Evolutionary conservation across 1,284 basidiomycete species (phyloP), one percentile per base, ranked within the genome.

Genomic region (Fomitopsis pinicola): DNA sequence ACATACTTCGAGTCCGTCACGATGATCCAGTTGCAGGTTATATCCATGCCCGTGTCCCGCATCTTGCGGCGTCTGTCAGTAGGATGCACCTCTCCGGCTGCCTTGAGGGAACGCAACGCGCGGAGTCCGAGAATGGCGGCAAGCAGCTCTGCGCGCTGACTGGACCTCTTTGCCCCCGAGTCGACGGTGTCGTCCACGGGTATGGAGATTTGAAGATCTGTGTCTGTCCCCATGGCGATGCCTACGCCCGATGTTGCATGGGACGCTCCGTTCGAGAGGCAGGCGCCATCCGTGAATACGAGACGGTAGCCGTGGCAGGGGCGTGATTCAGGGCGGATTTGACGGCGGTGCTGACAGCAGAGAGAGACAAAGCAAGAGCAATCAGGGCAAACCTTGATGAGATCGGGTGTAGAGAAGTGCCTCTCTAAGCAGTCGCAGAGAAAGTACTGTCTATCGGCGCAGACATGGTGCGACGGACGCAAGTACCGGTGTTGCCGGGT

Each of bases 261-360:
- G 1, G n/a, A 22, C 33, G 45, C 38, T 6, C 59, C 59, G 30
- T 59, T 59, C 3, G 59, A 55, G 9, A 48, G 42, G 33, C 59
- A 55, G 15, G 59, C 59, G 15, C 59, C 59, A 42, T 59, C 59
- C n/a, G 53, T 59, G 53, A 55, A 59, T 7, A 55, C 53, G 3
- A 59, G 44, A 14, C 17, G 30, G 30, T 46, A 55, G 19, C 22
- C 52, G 22, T 59, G 42, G 53, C 52, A 59, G 30, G 30, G 30
- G 30, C 30, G 30, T 5, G 35, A 3, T 46, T 15, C 4, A 7
- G 45, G 45, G 9, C 22, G 26, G 12, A n/a, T 40, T 5, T 28
- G 1, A 1, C 19, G 14, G 12, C 33, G n/a, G 42, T 59, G 28
- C 5, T 46, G 40, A 42, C 59, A 59, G 42, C 52, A 55, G 28